Percentiles rank a stretch among this genome's conserved stretches.
Evolutionary conservation across 495 filamentous ascomycete species (phyloP).

Genomic region (Daldinia bambusicola): DNA sequence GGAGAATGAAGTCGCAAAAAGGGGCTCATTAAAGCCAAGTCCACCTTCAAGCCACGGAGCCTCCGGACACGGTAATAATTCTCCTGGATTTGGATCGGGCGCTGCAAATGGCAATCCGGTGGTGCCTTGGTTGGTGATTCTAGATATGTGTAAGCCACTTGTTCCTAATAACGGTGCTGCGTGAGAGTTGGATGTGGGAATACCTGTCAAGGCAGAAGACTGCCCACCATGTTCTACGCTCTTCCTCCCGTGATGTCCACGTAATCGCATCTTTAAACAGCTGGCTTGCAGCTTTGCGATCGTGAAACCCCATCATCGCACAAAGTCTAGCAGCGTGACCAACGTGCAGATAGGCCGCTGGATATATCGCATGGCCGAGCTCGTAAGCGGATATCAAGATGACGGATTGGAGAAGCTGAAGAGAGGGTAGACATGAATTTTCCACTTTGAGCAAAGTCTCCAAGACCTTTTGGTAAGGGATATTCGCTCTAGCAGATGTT

Average conservation of each 20-base stretch:
- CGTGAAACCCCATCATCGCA: slow-evolving; percentile 59
- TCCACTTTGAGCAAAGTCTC: slow-evolving; percentile 40
- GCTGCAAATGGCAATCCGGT: slow-evolving; percentile 28
- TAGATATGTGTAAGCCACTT: slow-evolving; percentile 3
- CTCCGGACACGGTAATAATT: slow-evolving; percentile 35
- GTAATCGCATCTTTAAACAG: slow-evolving; percentile 41
- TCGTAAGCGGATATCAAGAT: slow-evolving; percentile 56
- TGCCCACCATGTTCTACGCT: slow-evolving; percentile 42
- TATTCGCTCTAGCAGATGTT: slow-evolving; percentile 52
- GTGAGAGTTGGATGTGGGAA: not conserved
- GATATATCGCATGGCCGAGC: slow-evolving; percentile 58
- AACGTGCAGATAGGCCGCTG: slow-evolving; percentile 56
- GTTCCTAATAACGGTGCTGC: not conserved
- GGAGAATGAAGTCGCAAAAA: slow-evolving; percentile 40
- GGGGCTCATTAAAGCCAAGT: slow-evolving; percentile 39
- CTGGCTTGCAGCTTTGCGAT: slow-evolving; percentile 43
- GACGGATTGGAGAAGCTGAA: slow-evolving; percentile 55
- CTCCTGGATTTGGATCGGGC: slow-evolving; percentile 39
- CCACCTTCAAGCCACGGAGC: slow-evolving; percentile 35
- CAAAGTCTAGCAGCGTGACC: slow-evolving; percentile 55
- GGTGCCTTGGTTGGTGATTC: slow-evolving; percentile 32
- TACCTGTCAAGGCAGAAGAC: slow-evolving; percentile 43
- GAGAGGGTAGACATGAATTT: slow-evolving; percentile 46
- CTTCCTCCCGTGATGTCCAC: slow-evolving; percentile 41
- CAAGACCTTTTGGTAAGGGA: slow-evolving; percentile 46